A percentile compares a stretch with the other conserved stretches of the same genome.
Conservation (phyloP, 2,329 filamentous ascomycete species). For the Tolypocladium cylindrosporum region DNA sequence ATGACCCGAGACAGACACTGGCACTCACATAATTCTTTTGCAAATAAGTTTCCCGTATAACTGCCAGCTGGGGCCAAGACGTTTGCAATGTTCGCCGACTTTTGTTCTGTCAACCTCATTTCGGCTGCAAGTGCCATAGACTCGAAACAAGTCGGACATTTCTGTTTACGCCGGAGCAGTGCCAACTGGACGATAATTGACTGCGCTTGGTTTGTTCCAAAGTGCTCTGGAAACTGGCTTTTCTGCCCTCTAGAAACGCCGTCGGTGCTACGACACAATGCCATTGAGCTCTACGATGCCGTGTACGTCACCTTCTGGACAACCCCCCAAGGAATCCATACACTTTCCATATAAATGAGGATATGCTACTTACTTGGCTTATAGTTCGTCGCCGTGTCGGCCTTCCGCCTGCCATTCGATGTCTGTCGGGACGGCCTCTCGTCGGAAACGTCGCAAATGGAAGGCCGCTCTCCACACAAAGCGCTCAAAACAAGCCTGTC, state of each 20-base stretch:
- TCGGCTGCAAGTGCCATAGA: too few relatives aligned
- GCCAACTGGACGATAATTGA: too few relatives aligned
- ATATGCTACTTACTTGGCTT: not conserved
- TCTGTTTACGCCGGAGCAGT: too few relatives aligned
- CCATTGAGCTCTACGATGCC: not conserved
- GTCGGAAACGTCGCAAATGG: not conserved
- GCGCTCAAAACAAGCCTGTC: too few relatives aligned
- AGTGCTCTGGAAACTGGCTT: too few relatives aligned
- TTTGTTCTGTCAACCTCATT: too few relatives aligned
- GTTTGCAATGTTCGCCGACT: too few relatives aligned
- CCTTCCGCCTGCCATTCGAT: not conserved
- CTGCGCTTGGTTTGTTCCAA: too few relatives aligned
- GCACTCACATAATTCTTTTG: not conserved
- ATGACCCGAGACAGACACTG: not conserved
- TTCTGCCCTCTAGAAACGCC: not conserved
- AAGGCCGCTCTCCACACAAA: not conserved
- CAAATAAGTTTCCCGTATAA: too few relatives aligned
- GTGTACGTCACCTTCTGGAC: not conserved
- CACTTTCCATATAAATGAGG: not conserved
- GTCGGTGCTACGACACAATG: not conserved
- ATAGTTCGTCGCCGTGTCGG: not conserved
- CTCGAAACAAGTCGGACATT: too few relatives aligned
- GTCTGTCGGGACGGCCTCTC: not conserved
- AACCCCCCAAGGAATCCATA: too few relatives aligned
- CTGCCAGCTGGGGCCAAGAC: too few relatives aligned